Base-by-base conservation (phyloP, 129 eudicot genomes). In the Kitagawia praeruptora region DNA sequence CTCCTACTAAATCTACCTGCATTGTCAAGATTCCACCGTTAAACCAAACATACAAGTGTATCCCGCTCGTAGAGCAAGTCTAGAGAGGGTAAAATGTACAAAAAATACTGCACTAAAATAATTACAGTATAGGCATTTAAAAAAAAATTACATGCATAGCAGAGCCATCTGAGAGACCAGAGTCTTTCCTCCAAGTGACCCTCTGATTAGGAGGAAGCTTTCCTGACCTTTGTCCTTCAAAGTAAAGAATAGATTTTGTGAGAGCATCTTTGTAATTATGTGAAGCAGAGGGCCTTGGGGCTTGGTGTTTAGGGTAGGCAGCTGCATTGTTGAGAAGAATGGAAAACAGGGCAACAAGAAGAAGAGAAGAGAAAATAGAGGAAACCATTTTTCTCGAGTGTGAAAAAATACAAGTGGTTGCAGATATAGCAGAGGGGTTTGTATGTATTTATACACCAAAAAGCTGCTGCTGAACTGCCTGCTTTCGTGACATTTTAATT, bases 1-100 rank as follows among this genome's bases (percentile, higher is more conserved):
- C 99, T 75, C 99, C 99, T 9, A 89, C 99, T 76, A 96, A 96
- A 90, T 96, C 99, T 58, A 96, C 98, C 99, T 95, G 89, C 94
- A 90, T 92, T 95, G 79, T 77, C 85, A 64, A 61, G 76, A 42
- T 49, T 27, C 25, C 19, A 19, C 70, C 31, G 11, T 61, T n/a
- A 61, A 61, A 56, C 66, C 66, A 56, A 56, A 56, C 28, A 56
- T 56, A 2, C 12, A 8, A 23, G 28, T 21, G 28, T 56, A 23
- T 56, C 28, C 13, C 0, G 28, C 63, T 19, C 8, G 10, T 1
- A 53, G 61, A 19, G 67, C 67, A n/a, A 0, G 31, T 58, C 34
- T 58, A 15, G 34, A 3, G 67, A 58, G 67, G 1, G 67, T 58
- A 58, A 61, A 61, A 61, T 61, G 69, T 61, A 61, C 69, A 6